A percentile compares a stretch with the other conserved stretches of the same genome.
These are phyloP conservation scores for Jaltomata sinuosa DNA, from an alignment of 257 asterid genomes.

Conservation along the genomic window DNA sequence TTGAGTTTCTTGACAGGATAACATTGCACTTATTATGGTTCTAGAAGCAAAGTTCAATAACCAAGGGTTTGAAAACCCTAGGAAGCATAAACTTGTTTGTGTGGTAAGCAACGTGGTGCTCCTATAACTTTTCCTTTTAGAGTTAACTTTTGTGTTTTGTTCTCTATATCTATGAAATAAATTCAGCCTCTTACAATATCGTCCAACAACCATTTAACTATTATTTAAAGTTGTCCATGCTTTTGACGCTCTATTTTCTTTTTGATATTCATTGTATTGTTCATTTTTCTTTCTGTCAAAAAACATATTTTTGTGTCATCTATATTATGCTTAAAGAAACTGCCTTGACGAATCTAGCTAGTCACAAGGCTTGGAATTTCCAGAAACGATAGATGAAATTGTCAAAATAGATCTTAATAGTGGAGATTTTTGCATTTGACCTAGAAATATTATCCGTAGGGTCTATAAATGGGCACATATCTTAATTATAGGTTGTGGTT, in stretches of 20 bases:
- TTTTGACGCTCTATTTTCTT: neutral
- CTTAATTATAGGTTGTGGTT: neutral
- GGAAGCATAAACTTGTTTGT: constrained; percentile 93
- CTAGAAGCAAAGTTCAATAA: constrained; percentile 85
- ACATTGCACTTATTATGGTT: constrained; percentile 82
- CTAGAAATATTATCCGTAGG: neutral
- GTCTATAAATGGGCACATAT: neutral
- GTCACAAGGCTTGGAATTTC: neutral
- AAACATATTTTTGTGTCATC: neutral
- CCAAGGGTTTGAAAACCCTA: constrained; percentile 69
- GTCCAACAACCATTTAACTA: neutral
- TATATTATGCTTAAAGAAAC: neutral
- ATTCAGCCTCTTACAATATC: neutral
- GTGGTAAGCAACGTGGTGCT: constrained; percentile 51
- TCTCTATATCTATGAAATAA: neutral
- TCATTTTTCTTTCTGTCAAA: neutral
- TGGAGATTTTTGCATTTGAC: neutral
- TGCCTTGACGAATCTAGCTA: neutral
- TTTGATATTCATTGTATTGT: neutral
- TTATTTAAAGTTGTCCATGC: neutral
- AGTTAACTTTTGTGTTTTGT: neutral
- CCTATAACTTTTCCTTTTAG: neutral
- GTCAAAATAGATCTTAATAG: neutral
- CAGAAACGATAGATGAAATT: neutral
- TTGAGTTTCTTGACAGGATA: constrained; percentile 70